These are phyloP conservation scores for Xylariaceae sp. DNA, from an alignment of 2,329 filamentous ascomycete species.

Conservation along the genomic window DNA sequence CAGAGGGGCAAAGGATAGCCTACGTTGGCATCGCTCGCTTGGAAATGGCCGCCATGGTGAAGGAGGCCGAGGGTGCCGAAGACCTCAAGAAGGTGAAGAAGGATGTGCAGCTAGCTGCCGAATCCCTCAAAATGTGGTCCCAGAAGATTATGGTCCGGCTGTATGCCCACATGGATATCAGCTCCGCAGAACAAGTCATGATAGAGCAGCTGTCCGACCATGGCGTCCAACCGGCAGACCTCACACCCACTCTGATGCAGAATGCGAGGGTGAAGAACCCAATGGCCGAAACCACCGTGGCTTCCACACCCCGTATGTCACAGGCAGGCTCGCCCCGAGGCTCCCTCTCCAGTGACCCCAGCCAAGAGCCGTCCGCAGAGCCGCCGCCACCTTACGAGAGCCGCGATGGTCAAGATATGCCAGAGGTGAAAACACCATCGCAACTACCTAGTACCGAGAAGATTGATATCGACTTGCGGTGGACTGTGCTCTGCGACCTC, in stretches of 20 bases:
- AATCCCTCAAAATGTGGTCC: conserved; percentile 89
- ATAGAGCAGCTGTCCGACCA: conserved; percentile 95
- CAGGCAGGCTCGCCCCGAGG: conserved; percentile 25
- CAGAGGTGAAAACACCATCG: conserved; percentile 74
- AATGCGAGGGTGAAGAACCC: conserved; percentile 93
- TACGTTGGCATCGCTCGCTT: conserved; percentile 89
- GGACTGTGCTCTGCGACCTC: conserved; percentile 94
- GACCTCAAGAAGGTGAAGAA: conserved; percentile 65
- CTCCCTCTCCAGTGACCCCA: conserved; percentile 24
- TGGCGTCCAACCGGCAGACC: conserved; percentile 76
- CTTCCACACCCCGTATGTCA: conserved; percentile 22
- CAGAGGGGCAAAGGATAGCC: conserved; percentile 90
- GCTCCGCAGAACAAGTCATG: conserved; percentile 88
- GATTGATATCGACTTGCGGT: conserved; percentile 91
- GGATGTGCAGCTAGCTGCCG: conserved; percentile 60
- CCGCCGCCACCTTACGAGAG: conserved; percentile 57
- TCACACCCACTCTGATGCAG: conserved; percentile 81
- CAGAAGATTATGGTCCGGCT: conserved; percentile 97
- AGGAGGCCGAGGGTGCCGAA: conserved; percentile 58
- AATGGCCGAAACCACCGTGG: conserved; percentile 47
- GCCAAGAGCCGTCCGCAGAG: conserved; percentile 44
- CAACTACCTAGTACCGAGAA: conserved; percentile 76
- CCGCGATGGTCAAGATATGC: conserved; percentile 63
- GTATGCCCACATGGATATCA: conserved; percentile 96
- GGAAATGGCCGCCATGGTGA: conserved; percentile 71